phyloP scores from a whole-genome alignment of 768 basidiomycete species.

The Tricholoma bakamatsutake region DNA sequence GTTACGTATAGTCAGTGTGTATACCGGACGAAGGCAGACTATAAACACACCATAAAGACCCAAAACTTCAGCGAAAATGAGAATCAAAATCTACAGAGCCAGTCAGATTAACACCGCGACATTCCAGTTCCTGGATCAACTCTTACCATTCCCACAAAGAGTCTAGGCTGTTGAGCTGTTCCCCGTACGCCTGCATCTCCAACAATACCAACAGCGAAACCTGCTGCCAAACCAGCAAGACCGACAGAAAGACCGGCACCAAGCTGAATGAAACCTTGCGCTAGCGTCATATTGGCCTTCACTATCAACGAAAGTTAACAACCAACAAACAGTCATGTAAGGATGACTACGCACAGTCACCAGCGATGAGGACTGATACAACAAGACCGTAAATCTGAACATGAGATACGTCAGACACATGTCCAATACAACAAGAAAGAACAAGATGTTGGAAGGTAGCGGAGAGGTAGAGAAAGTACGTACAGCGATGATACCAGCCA shows the following conservation, averaged over 20 bases:
- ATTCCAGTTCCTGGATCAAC: background rate
- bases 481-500: constrained; percentile 99
- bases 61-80: constrained; percentile 90
- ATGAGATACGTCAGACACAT: background rate
- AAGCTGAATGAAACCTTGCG: constrained; percentile 89
- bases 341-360: constrained; percentile 57
- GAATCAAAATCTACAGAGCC: constrained; percentile 69
- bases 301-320: constrained; percentile 38
- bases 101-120: background rate
- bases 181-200: constrained; percentile 98
- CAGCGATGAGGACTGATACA: constrained; percentile 94
- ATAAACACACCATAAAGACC: constrained; percentile 22
- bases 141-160: constrained; percentile 90
- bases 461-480: constrained; percentile 27
- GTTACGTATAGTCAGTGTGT: background rate
- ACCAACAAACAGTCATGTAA: background rate
- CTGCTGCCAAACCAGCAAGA: constrained; percentile 92
- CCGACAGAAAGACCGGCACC: constrained; percentile 92
- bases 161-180: constrained; percentile 91
- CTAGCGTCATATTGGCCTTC: constrained; percentile 74
- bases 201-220: constrained; percentile 97
- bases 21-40: background rate
- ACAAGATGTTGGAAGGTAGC: background rate
- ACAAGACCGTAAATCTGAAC: constrained; percentile 92
- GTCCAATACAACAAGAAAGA: background rate